Base-by-base conservation (phyloP, 2,329 filamentous ascomycete species). In the Rugonectria rugulosa region DNA sequence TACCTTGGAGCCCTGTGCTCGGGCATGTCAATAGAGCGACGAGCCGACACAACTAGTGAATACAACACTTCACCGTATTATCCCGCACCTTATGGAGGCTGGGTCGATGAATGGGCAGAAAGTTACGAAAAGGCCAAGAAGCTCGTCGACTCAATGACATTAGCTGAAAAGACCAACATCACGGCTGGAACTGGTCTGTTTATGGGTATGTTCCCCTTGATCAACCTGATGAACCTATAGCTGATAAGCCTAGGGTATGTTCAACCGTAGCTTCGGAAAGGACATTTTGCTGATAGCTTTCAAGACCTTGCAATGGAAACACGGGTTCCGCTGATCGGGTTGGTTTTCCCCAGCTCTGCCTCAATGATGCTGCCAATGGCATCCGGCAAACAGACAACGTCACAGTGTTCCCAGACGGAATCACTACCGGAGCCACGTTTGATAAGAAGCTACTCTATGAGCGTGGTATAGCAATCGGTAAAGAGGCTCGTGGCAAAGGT, bases 91-190 rank as follows among this genome's bases (percentile, higher is more conserved):
- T 82, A 86, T 46, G 89, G 89, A 44, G 90, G 90, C 32, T 92
- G 90, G 87, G 75, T 81, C 0, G 74, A 81, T 6, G 82, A 83
- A 53, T 94, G 90, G 90, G 77, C 77, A 19, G 82, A 83, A 15
- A 88, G 88, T 63, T 94, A 92, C 68, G 75, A 75, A 47, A 91
- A 89, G 66, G 90, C 90, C 1, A 80, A 86, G 53, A 72, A 77
- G 4, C 72, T 93, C 12, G 90, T 94, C 14, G 83, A 85, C 48
- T 82, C 85, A 42, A 91, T 94, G 89, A 93, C 89, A 0, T 73
- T 94, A 52, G 89, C 89, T 2, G 90, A 93, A 70, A 94, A 93
- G 75, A 87, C 88, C 4, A 93, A 92, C 68, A 80, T 92, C 46
- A 92, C 89, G 0, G 83, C 84, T 2, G 90, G 90, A 4, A 88